Base-by-base conservation (phyloP, 352 stramenopile genomes). In the Phytophthora tubulina region DNA sequence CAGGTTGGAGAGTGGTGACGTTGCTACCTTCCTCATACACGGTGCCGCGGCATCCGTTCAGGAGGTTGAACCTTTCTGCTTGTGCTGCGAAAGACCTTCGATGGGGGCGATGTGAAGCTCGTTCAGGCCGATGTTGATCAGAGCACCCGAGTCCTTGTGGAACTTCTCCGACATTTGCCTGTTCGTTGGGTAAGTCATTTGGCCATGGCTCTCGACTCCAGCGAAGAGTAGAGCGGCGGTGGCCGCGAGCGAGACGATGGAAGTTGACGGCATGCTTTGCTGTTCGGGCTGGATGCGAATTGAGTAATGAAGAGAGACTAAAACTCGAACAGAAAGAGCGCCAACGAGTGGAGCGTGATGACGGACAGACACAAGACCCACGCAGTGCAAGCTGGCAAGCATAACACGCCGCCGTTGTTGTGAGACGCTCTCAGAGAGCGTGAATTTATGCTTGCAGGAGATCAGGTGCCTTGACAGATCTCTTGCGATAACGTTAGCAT, bases 1-100 rank as follows among this genome's bases (percentile, higher is more conserved):
- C 75, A 13, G 67, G 44, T 35, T 66, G 42, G 6, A 83, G 32
- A 41, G 63, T 78, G 27, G 76, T 80, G 33, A 83, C 68, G 13
- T 70, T 72, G 64, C 61, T 79, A 17, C 70, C 66, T 41, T 72
- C 39, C 39, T 81, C 74, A 54, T 83, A 83, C 30, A 76, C 55
- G 0, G 75, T 76, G 14, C 76, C 76, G n/a, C 72, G 69, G 50
- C 78, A 82, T 51, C 74, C 69, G 50, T 84, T 81, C 50, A 76
- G 35, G 13, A 84, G 39, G 66, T 81, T 76, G 51, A 84, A 84
- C 0, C 46, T 79, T 14, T 11, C 56, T 84, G 77, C 36, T 67
- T 76, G 63, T 71, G 63, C 15, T 71, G 52, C 13, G 49, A 50
- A n/a, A 84, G 68, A 36, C 60, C 51, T 30, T 82, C 70, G 8